Evolutionary conservation across 495 filamentous ascomycete genomes (phyloP).

Genomic region (Talaromyces thailandensis): DNA sequence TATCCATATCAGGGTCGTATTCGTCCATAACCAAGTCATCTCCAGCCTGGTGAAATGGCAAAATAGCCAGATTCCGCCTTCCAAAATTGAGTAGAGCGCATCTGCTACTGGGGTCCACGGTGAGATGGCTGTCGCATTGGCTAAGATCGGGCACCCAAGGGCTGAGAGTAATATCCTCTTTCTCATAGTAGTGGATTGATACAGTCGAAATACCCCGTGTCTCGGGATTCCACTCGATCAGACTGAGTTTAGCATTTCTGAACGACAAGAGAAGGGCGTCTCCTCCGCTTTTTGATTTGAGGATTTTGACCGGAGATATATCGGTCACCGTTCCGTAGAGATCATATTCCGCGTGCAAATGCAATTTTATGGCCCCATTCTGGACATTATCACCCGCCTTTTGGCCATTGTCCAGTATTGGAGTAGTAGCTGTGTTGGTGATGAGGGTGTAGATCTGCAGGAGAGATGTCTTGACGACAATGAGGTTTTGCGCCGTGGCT

Average conservation of each 20-base stretch:
- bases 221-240: slow-evolving; percentile 91
- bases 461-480: slow-evolving; percentile 82
- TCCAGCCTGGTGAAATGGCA: slow-evolving; percentile 77
- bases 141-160: slow-evolving; percentile 67
- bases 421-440: slow-evolving; percentile 10
- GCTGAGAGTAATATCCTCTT: slow-evolving; percentile 70
- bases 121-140: slow-evolving; percentile 65
- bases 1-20: slow-evolving; percentile 72
- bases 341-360: slow-evolving; percentile 73
- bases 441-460: slow-evolving; percentile 70
- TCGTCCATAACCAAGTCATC: slow-evolving; percentile 90
- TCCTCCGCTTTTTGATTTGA: slow-evolving; percentile 64
- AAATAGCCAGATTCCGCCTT: slow-evolving; percentile 74
- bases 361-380: slow-evolving; percentile 59
- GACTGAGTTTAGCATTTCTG: slow-evolving; percentile 81
- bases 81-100: slow-evolving; percentile 94
- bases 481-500: slow-evolving; percentile 67
- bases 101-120: slow-evolving; percentile 81
- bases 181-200: slow-evolving; percentile 96
- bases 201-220: slow-evolving; percentile 69
- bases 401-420: slow-evolving; percentile 28
- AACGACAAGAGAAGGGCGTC: slow-evolving; percentile 78
- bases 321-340: slow-evolving; percentile 78
- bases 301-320: slow-evolving; percentile 63
- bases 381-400: slow-evolving; percentile 36